Conservation (phyloP, 2,329 filamentous ascomycete species). For the Ascochyta rabiei region DNA sequence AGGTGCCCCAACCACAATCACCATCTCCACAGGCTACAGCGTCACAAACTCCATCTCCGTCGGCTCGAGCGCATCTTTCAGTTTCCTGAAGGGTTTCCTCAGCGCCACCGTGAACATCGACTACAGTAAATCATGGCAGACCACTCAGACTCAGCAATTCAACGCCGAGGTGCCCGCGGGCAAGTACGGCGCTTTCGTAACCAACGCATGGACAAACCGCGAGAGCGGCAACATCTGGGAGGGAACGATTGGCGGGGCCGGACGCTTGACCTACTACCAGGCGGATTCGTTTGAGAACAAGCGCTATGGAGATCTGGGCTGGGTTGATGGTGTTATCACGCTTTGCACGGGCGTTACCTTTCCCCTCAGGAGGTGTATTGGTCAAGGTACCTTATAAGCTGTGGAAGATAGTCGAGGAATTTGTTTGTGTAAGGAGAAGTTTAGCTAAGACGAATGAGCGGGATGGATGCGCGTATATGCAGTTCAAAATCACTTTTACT, state of each 20-base stretch:
- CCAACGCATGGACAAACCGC: conserved; percentile 45
- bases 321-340: conserved; percentile 51
- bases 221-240: conserved; percentile 44
- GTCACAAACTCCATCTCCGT: conserved; percentile 44
- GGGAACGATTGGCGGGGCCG: conserved; percentile 44
- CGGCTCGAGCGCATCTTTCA: conserved; percentile 18
- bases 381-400: conserved; percentile 38
- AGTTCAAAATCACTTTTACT: too few species aligned
- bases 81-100: conserved; percentile 38
- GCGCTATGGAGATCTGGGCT: conserved; percentile 41
- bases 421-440: too few species aligned
- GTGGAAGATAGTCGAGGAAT: too few species aligned
- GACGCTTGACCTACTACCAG: conserved; percentile 33
- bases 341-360: conserved; percentile 48
- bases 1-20: conserved; percentile 32
- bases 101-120: conserved; percentile 28
- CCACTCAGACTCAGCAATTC: conserved; percentile 39
- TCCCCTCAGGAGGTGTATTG: conserved; percentile 49
- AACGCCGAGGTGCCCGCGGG: conserved; percentile 43
- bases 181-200: conserved; percentile 50
- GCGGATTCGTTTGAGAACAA: conserved; percentile 46
- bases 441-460: too few species aligned
- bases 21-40: conserved; percentile 45
- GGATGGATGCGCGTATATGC: too few species aligned
- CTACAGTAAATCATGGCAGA: conserved; percentile 44